phyloP scores from a whole-genome alignment of 2,329 filamentous ascomycete species.

The Rosellinia necatrix region DNA sequence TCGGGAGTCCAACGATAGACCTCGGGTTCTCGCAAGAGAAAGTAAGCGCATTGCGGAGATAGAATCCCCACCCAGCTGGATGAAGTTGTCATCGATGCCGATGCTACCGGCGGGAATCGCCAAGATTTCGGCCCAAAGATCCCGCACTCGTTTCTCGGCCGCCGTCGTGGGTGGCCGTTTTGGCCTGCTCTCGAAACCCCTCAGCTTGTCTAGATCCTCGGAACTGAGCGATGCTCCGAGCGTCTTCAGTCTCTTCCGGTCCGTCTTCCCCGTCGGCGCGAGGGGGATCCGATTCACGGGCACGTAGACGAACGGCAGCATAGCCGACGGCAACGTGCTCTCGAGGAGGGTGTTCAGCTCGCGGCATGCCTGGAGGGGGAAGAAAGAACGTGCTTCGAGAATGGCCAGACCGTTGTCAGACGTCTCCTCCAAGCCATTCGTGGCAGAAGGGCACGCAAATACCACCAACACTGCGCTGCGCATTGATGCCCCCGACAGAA shows the following conservation, averaged over 20 bases:
- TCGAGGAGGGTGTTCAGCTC: no score
- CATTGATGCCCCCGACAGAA: background rate
- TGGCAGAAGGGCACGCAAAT: no score
- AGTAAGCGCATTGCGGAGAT: background rate
- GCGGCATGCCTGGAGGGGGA: no score
- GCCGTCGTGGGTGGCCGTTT: background rate
- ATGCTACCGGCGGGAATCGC: background rate
- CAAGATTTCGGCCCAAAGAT: background rate
- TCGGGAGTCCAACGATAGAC: background rate
- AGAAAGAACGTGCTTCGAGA: no score
- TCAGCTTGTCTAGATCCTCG: background rate
- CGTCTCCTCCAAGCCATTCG: no score
- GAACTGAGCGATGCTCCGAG: background rate
- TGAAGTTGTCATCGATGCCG: background rate
- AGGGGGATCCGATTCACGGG: slow-evolving; percentile 4
- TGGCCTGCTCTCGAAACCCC: background rate
- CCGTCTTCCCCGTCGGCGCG: slow-evolving; percentile 9
- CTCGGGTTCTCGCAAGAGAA: background rate
- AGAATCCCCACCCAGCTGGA: slow-evolving; percentile 1
- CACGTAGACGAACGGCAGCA: slow-evolving; percentile 10
- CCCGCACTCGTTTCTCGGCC: background rate
- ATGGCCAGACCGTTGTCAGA: no score
- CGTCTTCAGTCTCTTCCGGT: background rate
- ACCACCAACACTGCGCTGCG: background rate
- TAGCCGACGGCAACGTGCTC: background rate